Evolutionary conservation across 768 basidiomycete species (phyloP), one percentile per base, ranked within the genome.

Genomic region (Cystofilobasidium ferigula): DNA sequence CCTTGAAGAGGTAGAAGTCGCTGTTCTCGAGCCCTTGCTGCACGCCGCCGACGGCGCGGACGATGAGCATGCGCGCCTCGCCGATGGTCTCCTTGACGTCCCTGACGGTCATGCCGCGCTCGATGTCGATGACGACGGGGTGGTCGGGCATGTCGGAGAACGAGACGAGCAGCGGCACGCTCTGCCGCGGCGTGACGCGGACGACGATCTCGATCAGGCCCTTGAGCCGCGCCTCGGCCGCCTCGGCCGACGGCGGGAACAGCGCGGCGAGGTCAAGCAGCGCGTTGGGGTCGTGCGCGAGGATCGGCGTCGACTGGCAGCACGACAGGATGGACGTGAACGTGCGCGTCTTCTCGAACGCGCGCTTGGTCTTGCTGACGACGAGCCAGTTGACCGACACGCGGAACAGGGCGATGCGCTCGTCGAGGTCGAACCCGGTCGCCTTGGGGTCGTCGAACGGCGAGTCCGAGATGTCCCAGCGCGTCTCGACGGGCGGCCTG

Each of bases 1-100:
- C 67, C 57, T 68, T 68, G 61, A 68, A 68, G 28, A 68, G 56
- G 51, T 58, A 68, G 32, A 68, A 68, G 20, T 68, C 67, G 13
- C 26, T 24, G 22, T 24, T 30, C 1, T 43, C 60, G 30, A 67
- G 53, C 22, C 26, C 24, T 1, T 35, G 34, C 30, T 28, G 30
- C 10, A 32, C 34, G 1, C 61, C 65, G 13, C 58, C 58, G 14
- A 61, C 56, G 53, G 35, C 36, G 16, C 60, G 40, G 32, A 58
- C 54, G 20, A 62, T 53, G n/a, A 62, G 30, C 34, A 24, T 30
- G 28, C 67, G 57, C 1, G 56, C 61, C 62, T 68, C 57, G 30
- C 43, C 61, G 35, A 68, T 60, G 45, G 30, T 26, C 28, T 45
- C 57, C 56, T 68, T 68, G 43, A 68, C 40, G 10, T 63, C 42